These are phyloP conservation scores for Kodamaea restingae DNA, from an alignment of 805 yeast species.

Conservation along the genomic window DNA sequence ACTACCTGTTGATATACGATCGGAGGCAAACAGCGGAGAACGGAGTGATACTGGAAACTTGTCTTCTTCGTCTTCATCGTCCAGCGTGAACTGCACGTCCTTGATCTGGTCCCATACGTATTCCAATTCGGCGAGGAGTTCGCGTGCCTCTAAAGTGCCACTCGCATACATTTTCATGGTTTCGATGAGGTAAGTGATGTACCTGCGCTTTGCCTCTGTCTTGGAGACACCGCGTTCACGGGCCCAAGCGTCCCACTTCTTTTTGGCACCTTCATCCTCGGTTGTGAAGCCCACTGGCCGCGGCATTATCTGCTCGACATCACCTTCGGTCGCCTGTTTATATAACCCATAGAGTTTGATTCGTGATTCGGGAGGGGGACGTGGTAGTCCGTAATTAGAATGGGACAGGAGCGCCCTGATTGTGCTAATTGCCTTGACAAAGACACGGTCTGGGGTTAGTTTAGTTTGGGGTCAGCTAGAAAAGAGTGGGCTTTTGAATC, in stretches of 20 bases:
- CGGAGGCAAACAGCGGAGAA: conserved; percentile 35
- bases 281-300: conserved; percentile 58
- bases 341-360: conserved; percentile 74
- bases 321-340: conserved; percentile 88
- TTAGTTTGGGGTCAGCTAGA: conserved; percentile 12
- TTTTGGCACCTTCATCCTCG: conserved; percentile 63
- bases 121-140: conserved; percentile 63
- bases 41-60: conserved; percentile 25
- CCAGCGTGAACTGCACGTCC: conserved; percentile 35
- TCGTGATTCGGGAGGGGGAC: conserved; percentile 72
- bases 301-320: conserved; percentile 64
- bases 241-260: conserved; percentile 87
- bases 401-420: conserved; percentile 67
- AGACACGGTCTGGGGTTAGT: conserved; percentile 59
- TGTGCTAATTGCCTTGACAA: conserved; percentile 77
- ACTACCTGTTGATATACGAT: conserved; percentile 30
- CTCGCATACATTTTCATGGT: conserved; percentile 70
- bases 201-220: conserved; percentile 70
- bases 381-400: conserved; percentile 59
- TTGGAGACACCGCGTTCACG: conserved; percentile 61
- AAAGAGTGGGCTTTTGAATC: too few species aligned
- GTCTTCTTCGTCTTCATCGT: conserved; percentile 26
- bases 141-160: conserved; percentile 63
- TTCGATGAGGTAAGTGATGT: conserved; percentile 63
- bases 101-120: conserved; percentile 71